A percentile compares a stretch with the other conserved stretches of the same genome.
phyloP scores from a whole-genome alignment of 2,329 filamentous ascomycete species.

The Pestalotiopsis sp. region DNA sequence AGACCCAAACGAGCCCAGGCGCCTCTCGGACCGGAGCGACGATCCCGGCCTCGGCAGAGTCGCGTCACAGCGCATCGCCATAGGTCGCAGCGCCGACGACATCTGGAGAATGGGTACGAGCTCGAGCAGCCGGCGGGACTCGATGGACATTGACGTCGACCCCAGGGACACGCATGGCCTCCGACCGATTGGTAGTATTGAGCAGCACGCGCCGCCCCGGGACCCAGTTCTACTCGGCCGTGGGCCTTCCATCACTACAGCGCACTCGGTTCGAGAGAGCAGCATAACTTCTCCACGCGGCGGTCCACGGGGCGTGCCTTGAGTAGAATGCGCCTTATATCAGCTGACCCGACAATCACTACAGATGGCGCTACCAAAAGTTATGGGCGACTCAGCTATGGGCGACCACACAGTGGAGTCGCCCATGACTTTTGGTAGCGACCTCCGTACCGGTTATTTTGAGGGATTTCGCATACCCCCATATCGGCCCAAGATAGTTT shows the following conservation, averaged over 20 bases:
- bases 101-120: slow-evolving; percentile 34
- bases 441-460: no score
- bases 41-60: slow-evolving; percentile 23
- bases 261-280: slow-evolving; percentile 26
- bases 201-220: slow-evolving; percentile 9
- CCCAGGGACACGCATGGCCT: slow-evolving; percentile 25
- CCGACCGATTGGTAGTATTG: slow-evolving; percentile 21
- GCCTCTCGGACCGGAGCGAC: slow-evolving; percentile 26
- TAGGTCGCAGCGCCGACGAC: slow-evolving; percentile 31
- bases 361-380: no score
- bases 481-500: no score
- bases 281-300: slow-evolving; percentile 24
- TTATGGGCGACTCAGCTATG: no score
- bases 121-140: slow-evolving; percentile 22
- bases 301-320: slow-evolving; percentile 20
- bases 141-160: slow-evolving; percentile 36
- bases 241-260: slow-evolving; percentile 37
- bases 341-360: neutral
- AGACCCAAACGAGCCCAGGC: slow-evolving; percentile 23
- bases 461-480: no score
- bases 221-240: slow-evolving; percentile 35
- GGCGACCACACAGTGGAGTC: no score
- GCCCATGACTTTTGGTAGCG: no score
- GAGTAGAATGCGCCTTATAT: neutral
- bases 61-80: slow-evolving; percentile 26